Base-by-base conservation (phyloP, 108 stramenopile species). In the Skeletonema menzelii region DNA sequence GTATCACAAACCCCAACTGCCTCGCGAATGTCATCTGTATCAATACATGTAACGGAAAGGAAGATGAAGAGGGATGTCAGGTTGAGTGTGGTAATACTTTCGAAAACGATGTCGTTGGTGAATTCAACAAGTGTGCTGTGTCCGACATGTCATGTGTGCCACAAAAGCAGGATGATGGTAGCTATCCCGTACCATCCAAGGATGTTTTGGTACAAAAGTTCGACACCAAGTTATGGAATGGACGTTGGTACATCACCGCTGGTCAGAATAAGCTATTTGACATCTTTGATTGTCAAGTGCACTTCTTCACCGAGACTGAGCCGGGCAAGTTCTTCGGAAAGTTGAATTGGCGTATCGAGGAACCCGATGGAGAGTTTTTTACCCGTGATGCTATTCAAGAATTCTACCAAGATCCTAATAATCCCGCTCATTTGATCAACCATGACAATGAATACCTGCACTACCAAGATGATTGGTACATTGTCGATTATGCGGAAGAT, bases 381-480 rank as follows among this genome's bases (percentile, higher is more conserved):
- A 97, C 92, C 7, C 77, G 93, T 24, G 93, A 96, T 76, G 95
- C 96, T 8, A 38, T 98, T 12, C 97, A 98, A 77, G 73, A 73
- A 26, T 98, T 98, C 73, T 73, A 84, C 0, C 96, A 98, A 78
- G 97, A 98, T 86, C 87, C 83, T 2, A 63, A 91, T 15, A 82
- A 93, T 62, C 94, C 95, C 7, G 91, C 84, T 1, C 91, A 93
- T 58, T 75, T 98, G 73, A 83, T 94, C 77, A 98, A 98, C 83
- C 95, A 98, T 70, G 96, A 98, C 69, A 98, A 98, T 80, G 97
- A 98, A 59, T 98, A 96, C 82, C 84, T 98, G 59, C 96, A 98
- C 75, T 98, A 98, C 79, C 80, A 95, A 75, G 97, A 98, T 70
- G 96, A 97, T 72, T 98, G 97, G 97, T 98, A 96, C 82, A 85